Percentiles rank a stretch among this genome's conserved stretches.
phyloP scores from a whole-genome alignment of 371 early-diverging fungal genomes.

The Apophysomyces sp. region DNA sequence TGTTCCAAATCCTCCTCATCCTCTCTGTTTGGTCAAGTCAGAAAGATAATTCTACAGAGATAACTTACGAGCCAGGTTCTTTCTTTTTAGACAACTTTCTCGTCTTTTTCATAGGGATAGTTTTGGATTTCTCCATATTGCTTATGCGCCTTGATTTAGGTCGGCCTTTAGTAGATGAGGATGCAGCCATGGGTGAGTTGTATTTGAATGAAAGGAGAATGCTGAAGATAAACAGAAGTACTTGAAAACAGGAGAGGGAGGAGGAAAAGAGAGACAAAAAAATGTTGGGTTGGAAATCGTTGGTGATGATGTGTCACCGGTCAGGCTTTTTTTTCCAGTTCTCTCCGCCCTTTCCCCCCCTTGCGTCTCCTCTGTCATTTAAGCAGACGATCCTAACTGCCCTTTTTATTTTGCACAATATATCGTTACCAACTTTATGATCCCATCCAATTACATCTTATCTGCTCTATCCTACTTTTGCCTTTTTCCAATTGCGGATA shows the following conservation, averaged over 20 bases:
- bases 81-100: neutral
- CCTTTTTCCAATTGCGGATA: no score
- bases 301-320: conserved; percentile 25
- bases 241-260: neutral
- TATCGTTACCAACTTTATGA: no score
- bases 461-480: no score
- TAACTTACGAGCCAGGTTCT: neutral
- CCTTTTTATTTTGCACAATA: neutral
- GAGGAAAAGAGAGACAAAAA: conserved; percentile 21
- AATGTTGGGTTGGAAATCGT: conserved; percentile 21
- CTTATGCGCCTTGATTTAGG: neutral
- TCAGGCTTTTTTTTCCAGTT: neutral
- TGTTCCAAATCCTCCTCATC: neutral
- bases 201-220: neutral
- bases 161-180: neutral
- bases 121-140: neutral
- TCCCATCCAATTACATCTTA: no score
- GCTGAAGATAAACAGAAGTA: neutral
- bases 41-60: neutral
- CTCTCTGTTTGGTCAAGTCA: neutral
- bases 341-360: neutral
- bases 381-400: neutral
- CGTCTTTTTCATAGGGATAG: neutral
- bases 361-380: neutral
- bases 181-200: neutral